Evolutionary conservation across 2,329 filamentous ascomycete genomes (phyloP).

Genomic region (Aspergillus sergii): DNA sequence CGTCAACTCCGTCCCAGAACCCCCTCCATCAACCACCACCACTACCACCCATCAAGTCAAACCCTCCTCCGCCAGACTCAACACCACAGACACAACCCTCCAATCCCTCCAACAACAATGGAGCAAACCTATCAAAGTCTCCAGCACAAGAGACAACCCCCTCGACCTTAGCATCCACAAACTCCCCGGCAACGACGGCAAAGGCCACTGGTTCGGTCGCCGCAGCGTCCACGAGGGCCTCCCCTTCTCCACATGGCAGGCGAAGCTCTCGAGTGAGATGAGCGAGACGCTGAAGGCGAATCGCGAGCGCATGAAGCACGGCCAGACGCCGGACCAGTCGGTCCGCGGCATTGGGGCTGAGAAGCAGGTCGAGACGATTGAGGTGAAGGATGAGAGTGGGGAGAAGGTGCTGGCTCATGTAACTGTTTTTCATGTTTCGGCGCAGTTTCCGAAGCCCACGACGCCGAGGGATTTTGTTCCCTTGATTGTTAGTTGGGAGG

Average conservation of each 20-base stretch:
- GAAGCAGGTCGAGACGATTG: conserved; percentile 66
- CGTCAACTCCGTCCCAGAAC: conserved; percentile 72
- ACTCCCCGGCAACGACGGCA: conserved; percentile 74
- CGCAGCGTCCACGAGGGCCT: conserved; percentile 79
- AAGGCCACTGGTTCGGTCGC: conserved; percentile 87
- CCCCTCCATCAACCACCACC: conserved; percentile 40
- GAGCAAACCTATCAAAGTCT: conserved; percentile 70
- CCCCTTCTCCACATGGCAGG: conserved; percentile 75
- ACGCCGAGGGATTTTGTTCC: conserved; percentile 87
- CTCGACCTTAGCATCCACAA: conserved; percentile 79
- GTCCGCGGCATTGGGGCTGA: conserved; percentile 87
- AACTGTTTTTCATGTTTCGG: conserved; percentile 79
- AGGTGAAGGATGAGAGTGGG: conserved; percentile 52
- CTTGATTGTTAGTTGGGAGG: conserved; percentile 68
- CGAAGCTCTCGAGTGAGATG: conserved; percentile 77
- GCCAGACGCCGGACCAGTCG: conserved; percentile 70
- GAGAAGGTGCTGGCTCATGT: conserved; percentile 26
- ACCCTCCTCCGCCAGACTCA: conserved; percentile 53
- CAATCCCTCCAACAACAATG: conserved; percentile 74
- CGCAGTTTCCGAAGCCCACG: conserved; percentile 87
- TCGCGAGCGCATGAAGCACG: conserved; percentile 66
- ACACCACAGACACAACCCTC: conserved; percentile 55
- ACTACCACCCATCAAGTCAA: conserved; percentile 45
- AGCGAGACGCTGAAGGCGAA: conserved; percentile 72
- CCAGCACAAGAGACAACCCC: conserved; percentile 72